Evolutionary conservation across 164 flowering plant species (phyloP).

Genomic region (Berberis thunbergii): DNA sequence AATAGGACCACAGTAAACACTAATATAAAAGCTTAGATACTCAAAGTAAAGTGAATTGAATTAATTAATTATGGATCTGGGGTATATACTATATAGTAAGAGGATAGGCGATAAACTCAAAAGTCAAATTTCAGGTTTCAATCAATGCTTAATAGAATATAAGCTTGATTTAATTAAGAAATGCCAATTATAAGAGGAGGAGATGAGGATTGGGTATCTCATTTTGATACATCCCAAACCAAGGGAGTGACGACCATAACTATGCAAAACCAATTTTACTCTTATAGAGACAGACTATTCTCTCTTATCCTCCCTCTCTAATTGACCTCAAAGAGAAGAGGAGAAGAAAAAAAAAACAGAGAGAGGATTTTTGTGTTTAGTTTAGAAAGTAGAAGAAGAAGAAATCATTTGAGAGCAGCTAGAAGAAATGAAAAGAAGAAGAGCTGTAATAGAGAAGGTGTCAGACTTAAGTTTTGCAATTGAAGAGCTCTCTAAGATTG

Average conservation of each 20-base stretch:
- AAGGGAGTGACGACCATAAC: conserved; percentile 1
- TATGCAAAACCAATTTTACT: neutral
- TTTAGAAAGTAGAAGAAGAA: neutral
- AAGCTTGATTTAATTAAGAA: neutral
- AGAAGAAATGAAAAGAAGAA: conserved; percentile 35
- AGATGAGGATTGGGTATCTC: neutral
- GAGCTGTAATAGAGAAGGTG: conserved; percentile 33
- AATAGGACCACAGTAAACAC: too few relatives aligned
- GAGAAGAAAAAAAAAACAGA: neutral
- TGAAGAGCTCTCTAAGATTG: conserved; percentile 44
- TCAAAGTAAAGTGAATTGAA: too few relatives aligned
- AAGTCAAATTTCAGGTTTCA: conserved; percentile 8
- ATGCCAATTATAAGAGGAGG: neutral
- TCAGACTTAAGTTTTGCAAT: conserved; percentile 54
- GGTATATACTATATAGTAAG: neutral
- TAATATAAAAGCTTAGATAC: too few relatives aligned
- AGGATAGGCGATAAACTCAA: conserved; percentile 1
- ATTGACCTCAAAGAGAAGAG: neutral
- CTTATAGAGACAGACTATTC: neutral
- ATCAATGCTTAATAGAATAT: neutral
- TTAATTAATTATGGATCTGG: too few relatives aligned
- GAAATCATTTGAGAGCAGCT: neutral
- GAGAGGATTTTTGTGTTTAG: neutral
- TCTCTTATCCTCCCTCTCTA: neutral
- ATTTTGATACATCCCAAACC: neutral